phyloP scores from a whole-genome alignment of 192 early-diverging fungal genomes.

The Diversispora eburnea region DNA sequence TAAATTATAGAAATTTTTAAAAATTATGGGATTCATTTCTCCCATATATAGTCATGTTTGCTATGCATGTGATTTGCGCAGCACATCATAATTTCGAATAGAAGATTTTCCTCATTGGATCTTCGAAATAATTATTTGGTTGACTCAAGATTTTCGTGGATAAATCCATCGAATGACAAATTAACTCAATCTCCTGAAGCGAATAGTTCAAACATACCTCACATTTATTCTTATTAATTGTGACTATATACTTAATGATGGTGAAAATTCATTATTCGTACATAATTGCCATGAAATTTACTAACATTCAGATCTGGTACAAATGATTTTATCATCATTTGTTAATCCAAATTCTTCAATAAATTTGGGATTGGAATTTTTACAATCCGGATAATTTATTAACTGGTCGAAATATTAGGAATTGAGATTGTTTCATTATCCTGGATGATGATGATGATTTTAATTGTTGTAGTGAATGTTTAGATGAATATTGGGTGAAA shows the following conservation, averaged over 20 bases:
- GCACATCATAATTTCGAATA: constrained; percentile 30
- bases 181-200: constrained; percentile 50
- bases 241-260: constrained; percentile 51
- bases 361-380: constrained; percentile 70
- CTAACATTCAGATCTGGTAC: constrained; percentile 61
- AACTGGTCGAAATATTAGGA: no score
- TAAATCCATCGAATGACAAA: constrained; percentile 77
- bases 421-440: no score
- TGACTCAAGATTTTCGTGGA: constrained; percentile 62
- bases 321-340: constrained; percentile 36
- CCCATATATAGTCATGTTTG: not conserved
- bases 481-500: no score
- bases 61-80: no score
- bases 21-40: constrained; percentile 26
- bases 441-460: no score
- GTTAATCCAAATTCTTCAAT: constrained; percentile 87
- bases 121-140: constrained; percentile 76
- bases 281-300: constrained; percentile 50
- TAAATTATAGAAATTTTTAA: no score
- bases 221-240: constrained; percentile 64
- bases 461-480: no score
- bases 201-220: constrained; percentile 56
- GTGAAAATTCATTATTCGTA: not conserved
- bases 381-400: constrained; percentile 69
- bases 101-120: no score